A percentile compares a stretch with the other conserved stretches of the same genome.
Evolutionary conservation across 768 basidiomycete species (phyloP).

Genomic region (Boletus rufocinnamomeus): DNA sequence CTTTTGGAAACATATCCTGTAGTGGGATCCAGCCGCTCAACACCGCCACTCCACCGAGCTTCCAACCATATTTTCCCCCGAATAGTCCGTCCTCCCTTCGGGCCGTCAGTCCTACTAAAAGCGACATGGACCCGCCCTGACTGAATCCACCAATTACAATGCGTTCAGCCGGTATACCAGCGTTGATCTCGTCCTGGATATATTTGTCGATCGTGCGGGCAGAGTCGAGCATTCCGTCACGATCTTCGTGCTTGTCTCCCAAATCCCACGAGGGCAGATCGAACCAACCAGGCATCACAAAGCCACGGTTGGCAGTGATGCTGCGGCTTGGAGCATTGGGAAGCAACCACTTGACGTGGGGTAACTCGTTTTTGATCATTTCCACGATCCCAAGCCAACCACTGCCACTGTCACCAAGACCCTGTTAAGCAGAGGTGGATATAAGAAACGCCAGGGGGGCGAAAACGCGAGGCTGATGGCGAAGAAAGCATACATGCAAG

Average conservation of each 20-base stretch:
- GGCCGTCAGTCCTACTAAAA: conserved; percentile 64
- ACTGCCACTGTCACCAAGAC: conserved; percentile 71
- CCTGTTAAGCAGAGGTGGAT: conserved; percentile 41
- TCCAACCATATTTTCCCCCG: conserved; percentile 45
- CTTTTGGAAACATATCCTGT: conserved; percentile 61
- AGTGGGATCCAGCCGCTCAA: conserved; percentile 84
- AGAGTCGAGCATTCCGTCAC: conserved; percentile 58
- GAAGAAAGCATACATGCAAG: conserved; percentile 64
- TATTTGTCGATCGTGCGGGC: conserved; percentile 62
- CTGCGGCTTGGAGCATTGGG: conserved; percentile 39
- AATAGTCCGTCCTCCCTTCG: conserved; percentile 29
- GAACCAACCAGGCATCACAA: conserved; percentile 80
- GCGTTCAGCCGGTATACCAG: conserved; percentile 64
- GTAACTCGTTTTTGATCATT: conserved; percentile 58
- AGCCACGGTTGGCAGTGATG: conserved; percentile 76
- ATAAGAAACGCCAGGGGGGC: conserved; percentile 7
- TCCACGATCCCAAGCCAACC: conserved; percentile 81
- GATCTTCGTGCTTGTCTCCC: conserved; percentile 59
- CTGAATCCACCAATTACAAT: conserved; percentile 90
- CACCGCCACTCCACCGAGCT: conserved; percentile 69
- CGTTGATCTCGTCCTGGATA: conserved; percentile 72
- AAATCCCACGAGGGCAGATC: conserved; percentile 71
- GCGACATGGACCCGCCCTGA: conserved; percentile 78
- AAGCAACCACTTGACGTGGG: conserved; percentile 87
- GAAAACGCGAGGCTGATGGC: not conserved